Base-by-base conservation (phyloP, 108 stramenopile genomes). In the Nitzschia sp. region DNA sequence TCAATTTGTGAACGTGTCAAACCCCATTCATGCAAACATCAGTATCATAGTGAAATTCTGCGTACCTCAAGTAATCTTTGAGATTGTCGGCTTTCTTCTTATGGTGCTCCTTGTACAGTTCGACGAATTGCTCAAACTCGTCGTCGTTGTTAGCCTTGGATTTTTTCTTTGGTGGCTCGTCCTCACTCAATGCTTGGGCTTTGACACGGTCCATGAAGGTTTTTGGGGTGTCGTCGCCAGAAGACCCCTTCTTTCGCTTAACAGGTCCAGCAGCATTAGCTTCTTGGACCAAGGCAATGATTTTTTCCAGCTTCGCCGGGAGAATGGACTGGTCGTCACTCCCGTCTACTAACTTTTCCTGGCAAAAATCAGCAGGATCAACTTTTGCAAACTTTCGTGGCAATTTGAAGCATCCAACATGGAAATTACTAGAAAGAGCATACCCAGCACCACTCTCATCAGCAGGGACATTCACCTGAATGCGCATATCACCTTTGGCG, bases 11-110 rank as follows among this genome's bases (percentile, higher is more conserved):
- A 17, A 15, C 46, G 46, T 17, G 46, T 48, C 46, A 15, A 48
- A 48, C 3, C 14, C 3, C 46, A 48, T 5, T 5, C 46, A 17
- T n/a, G n/a, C n/a, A 48, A 48, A 48, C 3, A 48, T 1, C 46
- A 17, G 6, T 48, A 17, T 43, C 12, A n/a, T 34, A 34, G 29
- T 34, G 29, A 1, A 34, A 42, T 46, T 8, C 22, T 51, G 53
- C 74, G 34, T 63, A 76, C 65, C 85, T 62, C 57, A 93, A 60
- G 15, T 83, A 29, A 65, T 88, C 86, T 58, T 93, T 85, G 43
- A 93, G 75, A 38, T 81, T 83, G 15, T 76, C 84, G 24, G 41
- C 59, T 41, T 78, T 89, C 53, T 56, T 70, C n/a, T 76, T 75
- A 1, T 72, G 51, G 63, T 86, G 82, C 38, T 66, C 39, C 19